Conservation (phyloP, 1,284 basidiomycete species). For the Puccinia coronata region DNA sequence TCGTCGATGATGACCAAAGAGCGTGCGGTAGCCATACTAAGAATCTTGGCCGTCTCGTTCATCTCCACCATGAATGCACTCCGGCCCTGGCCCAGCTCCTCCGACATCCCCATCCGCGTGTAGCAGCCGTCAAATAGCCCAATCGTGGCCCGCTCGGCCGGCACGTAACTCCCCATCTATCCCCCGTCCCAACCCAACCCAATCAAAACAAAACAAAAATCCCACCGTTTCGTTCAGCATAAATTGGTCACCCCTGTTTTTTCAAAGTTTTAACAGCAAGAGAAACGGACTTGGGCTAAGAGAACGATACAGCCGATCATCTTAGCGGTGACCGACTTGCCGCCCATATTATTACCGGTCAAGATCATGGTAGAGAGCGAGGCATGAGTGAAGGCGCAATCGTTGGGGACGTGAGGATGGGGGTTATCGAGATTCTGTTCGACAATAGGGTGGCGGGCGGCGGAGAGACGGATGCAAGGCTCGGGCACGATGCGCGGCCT, state of each 20-base stretch:
- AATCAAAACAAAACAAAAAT: conserved; percentile 26
- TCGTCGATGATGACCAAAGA: conserved; percentile 48
- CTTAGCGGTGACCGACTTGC: conserved; percentile 56
- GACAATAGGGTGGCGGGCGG: conserved; percentile 42
- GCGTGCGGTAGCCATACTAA: conserved; percentile 52
- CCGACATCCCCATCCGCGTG: conserved; percentile 57
- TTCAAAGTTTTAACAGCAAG: no score
- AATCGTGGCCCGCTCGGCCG: conserved; percentile 53
- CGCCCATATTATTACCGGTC: conserved; percentile 59
- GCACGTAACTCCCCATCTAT: conserved; percentile 52
- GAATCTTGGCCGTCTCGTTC: conserved; percentile 55
- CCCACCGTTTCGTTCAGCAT: neutral
- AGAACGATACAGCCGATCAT: conserved; percentile 55
- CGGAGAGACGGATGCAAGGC: conserved; percentile 5
- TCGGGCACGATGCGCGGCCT: conserved; percentile 29
- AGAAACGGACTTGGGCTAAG: conserved; percentile 54
- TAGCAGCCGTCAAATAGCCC: conserved; percentile 55
- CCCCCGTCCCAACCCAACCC: neutral
- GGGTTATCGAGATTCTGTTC: conserved; percentile 31
- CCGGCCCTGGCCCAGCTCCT: conserved; percentile 55
- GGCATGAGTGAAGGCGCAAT: neutral
- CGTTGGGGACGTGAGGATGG: conserved; percentile 35
- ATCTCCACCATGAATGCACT: conserved; percentile 58
- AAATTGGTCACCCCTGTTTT: no score
- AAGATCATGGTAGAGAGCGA: conserved; percentile 52